Conservation (phyloP, 371 early-diverging fungal species). For the Mucor piriformis region DNA sequence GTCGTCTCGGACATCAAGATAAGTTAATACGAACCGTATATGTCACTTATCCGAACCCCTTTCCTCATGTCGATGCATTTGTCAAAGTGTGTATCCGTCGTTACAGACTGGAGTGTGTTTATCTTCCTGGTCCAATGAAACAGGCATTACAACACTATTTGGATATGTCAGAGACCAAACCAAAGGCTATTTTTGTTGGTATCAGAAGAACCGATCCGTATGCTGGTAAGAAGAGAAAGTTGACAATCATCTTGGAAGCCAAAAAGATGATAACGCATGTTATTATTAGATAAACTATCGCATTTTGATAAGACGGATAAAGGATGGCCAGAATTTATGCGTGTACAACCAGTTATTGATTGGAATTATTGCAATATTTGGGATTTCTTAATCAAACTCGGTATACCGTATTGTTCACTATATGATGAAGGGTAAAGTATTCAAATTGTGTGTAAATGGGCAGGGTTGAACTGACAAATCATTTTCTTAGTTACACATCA, state of each 20-base stretch:
- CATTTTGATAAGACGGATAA: slow-evolving; percentile 81
- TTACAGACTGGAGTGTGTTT: slow-evolving; percentile 70
- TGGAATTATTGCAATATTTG: slow-evolving; percentile 90
- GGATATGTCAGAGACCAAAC: slow-evolving; percentile 48
- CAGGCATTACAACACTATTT: slow-evolving; percentile 74
- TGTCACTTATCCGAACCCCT: slow-evolving; percentile 76
- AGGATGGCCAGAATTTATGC: slow-evolving; percentile 93
- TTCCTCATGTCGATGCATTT: slow-evolving; percentile 89
- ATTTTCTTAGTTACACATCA: slow-evolving; percentile 82
- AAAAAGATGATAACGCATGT: not conserved
- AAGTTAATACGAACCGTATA: slow-evolving; percentile 60
- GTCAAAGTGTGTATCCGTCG: slow-evolving; percentile 67
- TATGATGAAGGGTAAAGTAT: slow-evolving; percentile 83
- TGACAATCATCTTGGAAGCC: too few relatives aligned
- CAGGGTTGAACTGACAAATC: slow-evolving; percentile 1
- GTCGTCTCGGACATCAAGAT: slow-evolving; percentile 27
- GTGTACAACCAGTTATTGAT: slow-evolving; percentile 92
- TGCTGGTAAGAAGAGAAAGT: slow-evolving; percentile 61
- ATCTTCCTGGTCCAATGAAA: slow-evolving; percentile 80
- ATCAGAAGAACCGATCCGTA: slow-evolving; percentile 92
- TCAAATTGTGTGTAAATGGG: not conserved
- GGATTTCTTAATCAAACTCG: slow-evolving; percentile 71
- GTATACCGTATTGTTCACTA: slow-evolving; percentile 86
- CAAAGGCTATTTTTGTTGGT: slow-evolving; percentile 88
- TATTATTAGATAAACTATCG: slow-evolving; percentile 64